A percentile compares a stretch with the other conserved stretches of the same genome.
Evolutionary conservation across 2,329 filamentous ascomycete genomes (phyloP).

Genomic region (Penicillium janthinellum): DNA sequence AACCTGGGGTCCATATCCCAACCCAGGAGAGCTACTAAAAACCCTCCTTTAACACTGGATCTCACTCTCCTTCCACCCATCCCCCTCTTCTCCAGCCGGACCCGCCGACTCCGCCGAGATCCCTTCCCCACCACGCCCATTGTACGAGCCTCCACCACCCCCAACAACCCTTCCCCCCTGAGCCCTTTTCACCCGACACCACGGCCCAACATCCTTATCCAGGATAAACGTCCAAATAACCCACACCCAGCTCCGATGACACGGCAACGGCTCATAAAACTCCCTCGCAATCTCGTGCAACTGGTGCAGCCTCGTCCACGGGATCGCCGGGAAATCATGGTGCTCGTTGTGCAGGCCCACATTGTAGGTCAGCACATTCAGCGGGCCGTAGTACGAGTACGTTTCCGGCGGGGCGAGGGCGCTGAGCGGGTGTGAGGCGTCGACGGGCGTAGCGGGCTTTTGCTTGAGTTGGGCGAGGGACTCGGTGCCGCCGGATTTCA

Average conservation of each 20-base stretch:
- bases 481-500: slow-evolving; percentile 42
- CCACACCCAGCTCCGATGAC: slow-evolving; percentile 85
- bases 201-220: slow-evolving; percentile 86
- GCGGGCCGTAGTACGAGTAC: slow-evolving; percentile 91
- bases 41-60: slow-evolving; percentile 58
- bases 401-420: slow-evolving; percentile 80
- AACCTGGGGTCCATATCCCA: slow-evolving; percentile 5
- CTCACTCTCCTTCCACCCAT: slow-evolving; percentile 69
- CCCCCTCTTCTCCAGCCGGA: slow-evolving; percentile 50
- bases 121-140: slow-evolving; percentile 46
- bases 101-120: slow-evolving; percentile 49
- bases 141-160: slow-evolving; percentile 30
- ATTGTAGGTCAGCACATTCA: slow-evolving; percentile 94
- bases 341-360: slow-evolving; percentile 98
- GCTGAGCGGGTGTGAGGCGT: slow-evolving; percentile 57
- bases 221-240: slow-evolving; percentile 95
- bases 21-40: neutral
- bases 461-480: slow-evolving; percentile 56
- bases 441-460: slow-evolving; percentile 33
- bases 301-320: slow-evolving; percentile 82
- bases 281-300: slow-evolving; percentile 80
- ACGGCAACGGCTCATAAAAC: slow-evolving; percentile 87
- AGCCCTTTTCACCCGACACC: slow-evolving; percentile 89
- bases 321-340: slow-evolving; percentile 95
- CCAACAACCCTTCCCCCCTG: slow-evolving; percentile 69